Evolutionary conservation across 768 basidiomycete genomes (phyloP).

Genomic region (Lentinula lateritia): DNA sequence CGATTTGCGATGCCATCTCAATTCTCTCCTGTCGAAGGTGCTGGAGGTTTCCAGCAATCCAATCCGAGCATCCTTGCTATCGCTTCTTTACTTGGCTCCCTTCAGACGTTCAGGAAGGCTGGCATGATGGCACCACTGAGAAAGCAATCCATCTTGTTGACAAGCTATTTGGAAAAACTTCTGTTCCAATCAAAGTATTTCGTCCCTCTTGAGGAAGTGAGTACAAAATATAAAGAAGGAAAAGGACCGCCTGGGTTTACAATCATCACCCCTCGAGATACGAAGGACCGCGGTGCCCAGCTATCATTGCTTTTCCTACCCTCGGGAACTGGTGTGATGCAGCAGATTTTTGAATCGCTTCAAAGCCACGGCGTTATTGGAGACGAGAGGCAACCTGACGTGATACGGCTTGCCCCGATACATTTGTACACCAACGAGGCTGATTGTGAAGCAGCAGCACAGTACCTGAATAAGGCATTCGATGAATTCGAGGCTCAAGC

Average conservation of each 20-base stretch:
- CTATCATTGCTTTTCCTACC: constrained; percentile 82
- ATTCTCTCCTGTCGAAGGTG: constrained; percentile 84
- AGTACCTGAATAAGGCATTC: constrained; percentile 57
- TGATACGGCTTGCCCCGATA: constrained; percentile 83
- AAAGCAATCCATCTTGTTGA: constrained; percentile 65
- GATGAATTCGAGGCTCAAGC: constrained; percentile 15
- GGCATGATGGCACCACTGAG: constrained; percentile 71
- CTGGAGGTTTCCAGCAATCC: constrained; percentile 94
- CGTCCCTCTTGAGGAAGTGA: constrained; percentile 32
- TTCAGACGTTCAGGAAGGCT: constrained; percentile 73
- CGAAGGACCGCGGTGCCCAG: constrained; percentile 74
- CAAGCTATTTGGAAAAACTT: constrained; percentile 61
- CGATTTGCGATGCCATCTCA: constrained; percentile 86
- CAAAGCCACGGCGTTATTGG: constrained; percentile 75
- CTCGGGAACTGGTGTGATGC: constrained; percentile 59
- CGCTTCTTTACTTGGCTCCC: constrained; percentile 76
- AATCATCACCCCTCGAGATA: constrained; percentile 81
- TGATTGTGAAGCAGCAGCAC: constrained; percentile 71
- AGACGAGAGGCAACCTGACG: constrained; percentile 88
- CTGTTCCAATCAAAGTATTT: constrained; percentile 62
- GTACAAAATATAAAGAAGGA: constrained; percentile 17
- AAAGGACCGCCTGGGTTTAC: constrained; percentile 56
- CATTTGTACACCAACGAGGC: constrained; percentile 81
- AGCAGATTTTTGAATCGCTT: constrained; percentile 55
- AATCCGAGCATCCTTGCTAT: constrained; percentile 83